A percentile compares a stretch with the other conserved stretches of the same genome.
These are phyloP conservation scores for Hericium alpestre DNA, from an alignment of 768 basidiomycete genomes.

Conservation along the genomic window DNA sequence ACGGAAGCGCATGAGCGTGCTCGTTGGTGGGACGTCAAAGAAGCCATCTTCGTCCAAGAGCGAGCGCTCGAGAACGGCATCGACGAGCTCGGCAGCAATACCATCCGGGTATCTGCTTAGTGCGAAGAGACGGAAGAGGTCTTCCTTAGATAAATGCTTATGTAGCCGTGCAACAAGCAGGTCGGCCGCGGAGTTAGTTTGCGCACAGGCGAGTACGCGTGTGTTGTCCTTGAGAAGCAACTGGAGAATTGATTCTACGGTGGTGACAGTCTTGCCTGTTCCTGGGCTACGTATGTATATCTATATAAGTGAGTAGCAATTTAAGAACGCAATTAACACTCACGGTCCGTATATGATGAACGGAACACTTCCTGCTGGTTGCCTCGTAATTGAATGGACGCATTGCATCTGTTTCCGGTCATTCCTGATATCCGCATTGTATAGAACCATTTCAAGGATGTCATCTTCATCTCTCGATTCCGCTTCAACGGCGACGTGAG, in stretches of 20 bases:
- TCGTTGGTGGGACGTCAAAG: conserved; percentile 36
- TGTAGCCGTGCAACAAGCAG: conserved; percentile 21
- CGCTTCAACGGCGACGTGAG: background rate
- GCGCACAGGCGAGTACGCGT: conserved; percentile 25
- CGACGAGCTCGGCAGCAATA: conserved; percentile 17
- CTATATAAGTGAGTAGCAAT: background rate
- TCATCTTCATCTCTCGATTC: conserved; percentile 26
- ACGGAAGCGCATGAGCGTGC: conserved; percentile 30
- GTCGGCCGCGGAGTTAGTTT: conserved; percentile 27
- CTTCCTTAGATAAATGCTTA: conserved; percentile 9
- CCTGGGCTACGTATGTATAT: conserved; percentile 22
- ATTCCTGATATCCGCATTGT: background rate
- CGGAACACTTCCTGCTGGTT: conserved; percentile 36
- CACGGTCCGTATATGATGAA: conserved; percentile 58
- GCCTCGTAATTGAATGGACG: conserved; percentile 34
- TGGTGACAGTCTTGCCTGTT: conserved; percentile 29
- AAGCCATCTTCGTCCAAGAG: conserved; percentile 20
- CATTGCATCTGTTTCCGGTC: conserved; percentile 30
- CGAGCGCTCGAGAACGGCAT: conserved; percentile 27
- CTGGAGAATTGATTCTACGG: conserved; percentile 28
- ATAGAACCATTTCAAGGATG: background rate
- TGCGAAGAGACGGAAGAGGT: conserved; percentile 47
- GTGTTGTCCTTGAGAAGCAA: conserved; percentile 16
- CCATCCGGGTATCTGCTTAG: conserved; percentile 28
- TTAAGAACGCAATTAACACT: conserved; percentile 14